Evolutionary conservation across 495 filamentous ascomycete genomes (phyloP), one percentile per base, ranked within the genome.

Genomic region (Annulohypoxylon nitens): DNA sequence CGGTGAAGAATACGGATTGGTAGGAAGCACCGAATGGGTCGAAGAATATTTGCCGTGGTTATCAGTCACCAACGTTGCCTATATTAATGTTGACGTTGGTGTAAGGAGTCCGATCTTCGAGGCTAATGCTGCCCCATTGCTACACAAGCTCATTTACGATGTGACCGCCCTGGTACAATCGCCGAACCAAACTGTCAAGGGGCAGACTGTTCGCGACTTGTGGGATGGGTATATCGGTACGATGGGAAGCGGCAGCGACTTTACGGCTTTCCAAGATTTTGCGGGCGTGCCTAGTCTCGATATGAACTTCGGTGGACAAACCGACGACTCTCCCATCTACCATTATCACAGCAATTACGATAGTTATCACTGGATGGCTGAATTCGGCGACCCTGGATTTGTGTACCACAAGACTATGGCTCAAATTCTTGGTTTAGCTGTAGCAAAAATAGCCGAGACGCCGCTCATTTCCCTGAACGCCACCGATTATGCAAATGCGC

Each of bases 331-430:
- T 2, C 70, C 83, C 7, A 82, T 89, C 16, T 97, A 89, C 80
- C 95, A 96, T 14, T 94, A 94, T 73, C 92, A 97, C 81, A 94
- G 91, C 79, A 98, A 97, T 84, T 97, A 97, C 82, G 97, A 98
- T 80, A 93, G 89, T 68, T 95, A 89, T 76, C 87, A 95, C 73
- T 97, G 94, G 93, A 95, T 97, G 91, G 80, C 86, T 18, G 88
- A 86, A 34, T 93, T 88, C 78, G 93, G 92, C 8, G 96, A 99
- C 79, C 93, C 94, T 0, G 90, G 88, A 20, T 97, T 97, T 76
- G 79, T 84, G 12, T 95, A 97, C 76, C 96, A 98, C 82, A 88
- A 86, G 64, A 81, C 90, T 8, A 88, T 97, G 73, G 93, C 93
- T 4, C 90, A 97, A 75, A 81, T 98, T 61, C 90, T 93, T 82